Base-by-base conservation (phyloP, 2,329 filamentous ascomycete genomes). In the Leptographium galeiforme region DNA sequence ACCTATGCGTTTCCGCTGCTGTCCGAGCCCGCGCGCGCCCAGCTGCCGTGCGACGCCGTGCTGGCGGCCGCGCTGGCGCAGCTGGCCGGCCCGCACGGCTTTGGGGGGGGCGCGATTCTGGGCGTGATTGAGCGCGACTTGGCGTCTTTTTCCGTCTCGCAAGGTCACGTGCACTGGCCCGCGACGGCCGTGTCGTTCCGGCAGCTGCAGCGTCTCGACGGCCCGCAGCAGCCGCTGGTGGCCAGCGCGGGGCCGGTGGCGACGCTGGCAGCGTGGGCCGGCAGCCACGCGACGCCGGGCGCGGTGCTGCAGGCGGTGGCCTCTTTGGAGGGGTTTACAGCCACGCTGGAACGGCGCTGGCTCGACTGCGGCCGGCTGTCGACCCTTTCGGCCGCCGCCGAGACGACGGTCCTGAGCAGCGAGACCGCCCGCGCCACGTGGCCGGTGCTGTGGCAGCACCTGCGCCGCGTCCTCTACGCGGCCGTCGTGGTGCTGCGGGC, bases 1-100 rank as follows among this genome's bases (percentile, higher is more conserved):
- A 88, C 85, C 59, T 87, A 89, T 63, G 81, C 81, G 1, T 90
- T 94, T 59, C 82, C 85, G 4, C 72, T 85, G 32, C 68, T 95
- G 8, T 81, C 83, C 0, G 77, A 82, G 51, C 65, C 69, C 4
- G 75, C 84, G 54, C 76, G 76, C 58, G 67, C 69, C 7, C 69
- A 74, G 48, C 64, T 94, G 41, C 73, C 89, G 61, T 85, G 83
- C 66, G 79, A 89, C 59, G 68, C 73, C 11, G 70, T 95, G 19
- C 71, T 95, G 11, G 87, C 88, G 0, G 72, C 87, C 0, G 70
- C 86, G 40, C 72, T 87, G 38, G 78, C 79, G 52, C 78, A 84
- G 1, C 77, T 87, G 11, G 82, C 84, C 8, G 83, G 84, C 44
- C 74, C 73, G 0, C 84, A 90, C 62, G 89, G 89, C 1, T 82